Conservation (phyloP, 2,329 filamentous ascomycete species). For the Curvularia lunata region DNA sequence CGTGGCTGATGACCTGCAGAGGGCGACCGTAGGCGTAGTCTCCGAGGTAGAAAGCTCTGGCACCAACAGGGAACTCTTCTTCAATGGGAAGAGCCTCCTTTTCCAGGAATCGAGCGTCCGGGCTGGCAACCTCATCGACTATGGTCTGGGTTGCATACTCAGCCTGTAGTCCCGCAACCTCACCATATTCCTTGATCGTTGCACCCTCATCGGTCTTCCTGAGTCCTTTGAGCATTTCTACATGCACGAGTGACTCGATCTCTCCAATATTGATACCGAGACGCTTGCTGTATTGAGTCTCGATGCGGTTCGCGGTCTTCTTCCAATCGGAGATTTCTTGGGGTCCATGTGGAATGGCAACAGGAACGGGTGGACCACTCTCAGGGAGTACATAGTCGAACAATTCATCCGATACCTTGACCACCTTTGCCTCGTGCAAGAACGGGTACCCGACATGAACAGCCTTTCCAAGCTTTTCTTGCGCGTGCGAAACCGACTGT, state of each 20-base stretch:
- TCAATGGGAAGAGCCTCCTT: slow-evolving; percentile 84
- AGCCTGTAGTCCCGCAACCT: slow-evolving; percentile 82
- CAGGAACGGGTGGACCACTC: slow-evolving; percentile 65
- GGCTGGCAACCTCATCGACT: slow-evolving; percentile 87
- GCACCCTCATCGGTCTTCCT: slow-evolving; percentile 89
- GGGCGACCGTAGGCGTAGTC: slow-evolving; percentile 92
- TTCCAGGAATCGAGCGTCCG: slow-evolving; percentile 93
- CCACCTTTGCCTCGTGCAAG: slow-evolving; percentile 88
- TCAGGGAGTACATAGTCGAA: slow-evolving; percentile 82
- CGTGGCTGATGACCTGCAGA: slow-evolving; percentile 79
- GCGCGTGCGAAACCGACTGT: slow-evolving; percentile 74
- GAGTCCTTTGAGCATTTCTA: slow-evolving; percentile 92
- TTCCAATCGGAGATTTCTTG: slow-evolving; percentile 82
- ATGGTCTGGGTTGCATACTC: slow-evolving; percentile 91
- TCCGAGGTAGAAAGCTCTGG: slow-evolving; percentile 89
- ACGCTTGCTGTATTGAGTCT: slow-evolving; percentile 87
- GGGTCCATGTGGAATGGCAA: slow-evolving; percentile 73
- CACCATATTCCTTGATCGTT: slow-evolving; percentile 88
- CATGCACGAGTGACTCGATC: slow-evolving; percentile 87
- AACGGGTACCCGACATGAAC: slow-evolving; percentile 96
- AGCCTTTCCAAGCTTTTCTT: slow-evolving; percentile 79
- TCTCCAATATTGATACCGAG: slow-evolving; percentile 85
- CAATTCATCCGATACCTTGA: slow-evolving; percentile 88
- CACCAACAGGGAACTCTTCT: slow-evolving; percentile 85
- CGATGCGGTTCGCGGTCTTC: slow-evolving; percentile 82